phyloP scores from a whole-genome alignment of 176 grass and related monocot genomes.

The Otatea glauca region DNA sequence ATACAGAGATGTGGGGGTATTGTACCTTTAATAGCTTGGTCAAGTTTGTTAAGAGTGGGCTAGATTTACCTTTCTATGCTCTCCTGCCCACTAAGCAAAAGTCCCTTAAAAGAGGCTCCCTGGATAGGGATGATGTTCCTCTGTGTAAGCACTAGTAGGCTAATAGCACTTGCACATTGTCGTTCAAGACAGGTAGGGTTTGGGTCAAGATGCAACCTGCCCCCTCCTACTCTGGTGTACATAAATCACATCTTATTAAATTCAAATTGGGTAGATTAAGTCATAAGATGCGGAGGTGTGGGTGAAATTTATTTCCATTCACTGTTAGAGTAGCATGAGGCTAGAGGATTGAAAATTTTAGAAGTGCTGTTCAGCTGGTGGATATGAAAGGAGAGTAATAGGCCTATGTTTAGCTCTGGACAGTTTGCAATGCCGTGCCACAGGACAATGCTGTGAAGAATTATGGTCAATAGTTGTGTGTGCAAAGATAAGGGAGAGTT shows the following conservation, averaged over 20 bases:
- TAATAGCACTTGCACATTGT: neutral
- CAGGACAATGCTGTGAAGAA: neutral
- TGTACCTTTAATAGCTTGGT: neutral
- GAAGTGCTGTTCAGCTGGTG: neutral
- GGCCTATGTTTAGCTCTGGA: neutral
- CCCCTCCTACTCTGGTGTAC: neutral
- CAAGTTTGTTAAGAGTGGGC: neutral
- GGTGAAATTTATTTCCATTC: neutral
- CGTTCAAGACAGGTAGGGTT: neutral
- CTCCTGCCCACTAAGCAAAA: slow-evolving; percentile 6
- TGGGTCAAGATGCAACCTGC: neutral
- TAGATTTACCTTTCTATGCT: neutral
- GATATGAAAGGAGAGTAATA: neutral
- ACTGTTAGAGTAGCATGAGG: neutral
- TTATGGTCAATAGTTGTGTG: neutral
- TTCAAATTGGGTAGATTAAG: neutral
- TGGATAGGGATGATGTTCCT: neutral
- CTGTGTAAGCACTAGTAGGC: neutral
- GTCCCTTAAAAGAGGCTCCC: neutral
- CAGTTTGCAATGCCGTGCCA: slow-evolving; percentile 4
- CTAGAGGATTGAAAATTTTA: slow-evolving; percentile 2
- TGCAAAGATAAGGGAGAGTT: neutral
- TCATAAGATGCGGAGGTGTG: neutral
- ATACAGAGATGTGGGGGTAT: neutral
- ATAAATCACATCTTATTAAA: neutral